Base-by-base conservation (phyloP, 768 basidiomycete species). In the Phlebiopsis gigantea region DNA sequence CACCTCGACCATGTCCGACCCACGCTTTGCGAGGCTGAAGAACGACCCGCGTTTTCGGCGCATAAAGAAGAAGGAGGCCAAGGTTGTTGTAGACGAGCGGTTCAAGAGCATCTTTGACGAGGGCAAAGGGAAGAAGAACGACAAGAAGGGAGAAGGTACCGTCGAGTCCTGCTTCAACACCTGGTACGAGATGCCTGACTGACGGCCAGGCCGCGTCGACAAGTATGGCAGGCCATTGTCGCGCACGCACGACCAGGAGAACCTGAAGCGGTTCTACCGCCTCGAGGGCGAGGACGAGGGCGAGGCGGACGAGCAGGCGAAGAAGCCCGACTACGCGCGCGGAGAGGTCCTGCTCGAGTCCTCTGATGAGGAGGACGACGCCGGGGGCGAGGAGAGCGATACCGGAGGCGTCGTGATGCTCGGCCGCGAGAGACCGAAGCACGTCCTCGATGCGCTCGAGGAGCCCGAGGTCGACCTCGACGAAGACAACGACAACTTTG, bases 1-100 rank as follows among this genome's bases (percentile, higher is more conserved):
- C 42, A 22, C 58, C 57, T 28, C 53, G 56, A 57, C 57, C 62
- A 86, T 88, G 85, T 82, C 87, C 14, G 91, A 97, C 72, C 77
- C 89, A n/a, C 82, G 96, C 21, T 99, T 98, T 70, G 81, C 88
- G 19, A 78, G 90, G 52, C 77, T 98, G 55, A 87, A 83, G 68
- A 84, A 92, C 14, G 96, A 99, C 69, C 97, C 97, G 46, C 84
- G 97, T 48, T 99, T 99, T 75, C 79, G 94, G 24, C 80, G 82
- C 29, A 89, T 91, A 1, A 90, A 84, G 68, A 91, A 87, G 71
- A 83, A 86, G 31, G 75, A 84, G 56, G 75, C 82, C 61, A 97
- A 94, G 71, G 87, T 97, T 52, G 81, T 88, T 53, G 81, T 98
- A 34, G 97, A 99, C 69, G 86, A 93, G 10, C 85, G 97, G 22